These are phyloP conservation scores for Dalechampia spathulata DNA, from an alignment of 441 rosid genomes.

Conservation along the genomic window DNA sequence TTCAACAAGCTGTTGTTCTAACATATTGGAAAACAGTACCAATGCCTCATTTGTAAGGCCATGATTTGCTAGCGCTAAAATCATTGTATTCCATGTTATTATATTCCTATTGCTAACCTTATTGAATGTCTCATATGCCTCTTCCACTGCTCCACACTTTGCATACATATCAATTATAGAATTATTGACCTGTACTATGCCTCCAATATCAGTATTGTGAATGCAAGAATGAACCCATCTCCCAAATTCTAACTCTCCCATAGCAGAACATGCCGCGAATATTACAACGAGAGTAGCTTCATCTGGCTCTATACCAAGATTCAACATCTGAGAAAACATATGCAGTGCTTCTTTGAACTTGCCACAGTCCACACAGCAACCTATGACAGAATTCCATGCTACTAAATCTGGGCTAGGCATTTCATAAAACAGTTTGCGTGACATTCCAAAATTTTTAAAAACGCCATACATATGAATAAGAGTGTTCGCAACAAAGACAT, in stretches of 20 bases:
- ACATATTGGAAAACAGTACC: slow-evolving; percentile 7
- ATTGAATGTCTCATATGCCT: slow-evolving; percentile 10
- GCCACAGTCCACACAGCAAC: slow-evolving; percentile 37
- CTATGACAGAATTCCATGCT: slow-evolving; percentile 49
- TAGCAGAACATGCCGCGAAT: slow-evolving; percentile 8
- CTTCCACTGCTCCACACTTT: slow-evolving; percentile 15
- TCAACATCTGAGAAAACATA: slow-evolving; percentile 36
- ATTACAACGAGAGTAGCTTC: slow-evolving; percentile 16
- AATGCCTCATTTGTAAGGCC: slow-evolving; percentile 14
- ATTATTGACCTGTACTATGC: slow-evolving; percentile 12
- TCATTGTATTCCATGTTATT: slow-evolving; percentile 19
- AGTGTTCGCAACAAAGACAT: slow-evolving; percentile 42
- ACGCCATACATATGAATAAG: slow-evolving; percentile 31
- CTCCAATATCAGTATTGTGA: neutral
- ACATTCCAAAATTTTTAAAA: slow-evolving; percentile 12
- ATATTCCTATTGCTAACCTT: slow-evolving; percentile 4
- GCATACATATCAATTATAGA: slow-evolving; percentile 20
- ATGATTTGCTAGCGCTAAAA: slow-evolving; percentile 12
- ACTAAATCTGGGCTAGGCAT: slow-evolving; percentile 50
- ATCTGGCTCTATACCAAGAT: slow-evolving; percentile 10
- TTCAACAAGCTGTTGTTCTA: slow-evolving; percentile 4
- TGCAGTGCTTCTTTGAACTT: slow-evolving; percentile 31
- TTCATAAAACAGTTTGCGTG: slow-evolving; percentile 34
- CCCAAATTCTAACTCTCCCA: slow-evolving; percentile 12
- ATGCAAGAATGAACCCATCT: slow-evolving; percentile 18